Evolutionary conservation across 805 yeast genomes (phyloP).

Genomic region (Vanderwaltozyma verrucispora): DNA sequence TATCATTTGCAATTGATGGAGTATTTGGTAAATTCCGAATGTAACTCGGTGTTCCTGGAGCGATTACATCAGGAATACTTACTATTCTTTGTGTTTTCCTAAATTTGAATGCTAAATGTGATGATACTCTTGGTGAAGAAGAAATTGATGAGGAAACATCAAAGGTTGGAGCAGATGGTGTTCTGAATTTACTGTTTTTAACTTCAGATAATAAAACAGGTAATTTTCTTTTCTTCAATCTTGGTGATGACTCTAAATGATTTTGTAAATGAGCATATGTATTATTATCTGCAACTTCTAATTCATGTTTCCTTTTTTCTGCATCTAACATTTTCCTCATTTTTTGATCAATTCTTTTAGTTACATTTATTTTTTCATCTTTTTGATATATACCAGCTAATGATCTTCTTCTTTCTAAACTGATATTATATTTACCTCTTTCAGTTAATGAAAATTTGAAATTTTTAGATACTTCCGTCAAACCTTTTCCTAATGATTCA

Average conservation of each 20-base stretch:
- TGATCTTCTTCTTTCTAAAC: constrained; percentile 10
- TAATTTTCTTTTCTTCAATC: constrained; percentile 18
- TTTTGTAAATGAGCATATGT: constrained; percentile 23
- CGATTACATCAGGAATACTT: constrained; percentile 1
- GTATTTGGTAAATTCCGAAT: constrained; percentile 5
- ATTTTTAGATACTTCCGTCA: constrained; percentile 19
- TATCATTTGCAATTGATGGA: constrained; percentile 1
- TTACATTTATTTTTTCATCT: constrained; percentile 2
- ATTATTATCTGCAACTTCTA: constrained; percentile 12
- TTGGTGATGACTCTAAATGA: constrained; percentile 25
- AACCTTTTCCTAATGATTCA: constrained; percentile 20
- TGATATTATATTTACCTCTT: constrained; percentile 25
- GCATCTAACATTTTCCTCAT: constrained; percentile 20
- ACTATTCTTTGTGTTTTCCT: constrained; percentile 2
- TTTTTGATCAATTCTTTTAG: constrained; percentile 19
- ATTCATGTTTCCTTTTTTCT: constrained; percentile 11
- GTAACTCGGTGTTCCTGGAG: constrained; percentile 12
- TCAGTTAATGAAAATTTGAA: constrained; percentile 25
- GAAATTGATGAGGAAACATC: constrained; percentile 5
- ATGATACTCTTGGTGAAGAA: constrained; percentile 18
- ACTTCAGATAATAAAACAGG: constrained; percentile 25
- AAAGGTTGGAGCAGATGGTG: constrained; percentile 13
- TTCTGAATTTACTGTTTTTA: constrained; percentile 16
- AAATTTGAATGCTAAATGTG: constrained; percentile 22
- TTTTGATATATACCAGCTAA: constrained; percentile 8